Conservation (phyloP, 345 rosid genomes). For the Populus pruinosa region DNA sequence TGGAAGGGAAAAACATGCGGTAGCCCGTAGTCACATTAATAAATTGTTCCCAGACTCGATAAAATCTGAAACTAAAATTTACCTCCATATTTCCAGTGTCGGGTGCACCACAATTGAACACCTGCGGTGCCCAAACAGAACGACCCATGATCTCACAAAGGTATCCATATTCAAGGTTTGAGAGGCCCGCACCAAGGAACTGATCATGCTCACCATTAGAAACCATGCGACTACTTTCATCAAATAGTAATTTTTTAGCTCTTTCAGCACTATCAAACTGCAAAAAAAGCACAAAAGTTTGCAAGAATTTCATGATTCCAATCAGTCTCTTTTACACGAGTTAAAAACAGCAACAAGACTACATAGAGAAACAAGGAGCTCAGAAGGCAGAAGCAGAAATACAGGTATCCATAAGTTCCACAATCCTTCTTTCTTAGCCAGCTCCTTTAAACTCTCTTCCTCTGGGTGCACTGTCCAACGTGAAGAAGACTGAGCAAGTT, state of each 20-base stretch:
- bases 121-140: constrained; percentile 92
- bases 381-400: constrained; percentile 2
- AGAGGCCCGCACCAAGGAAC: constrained; percentile 83
- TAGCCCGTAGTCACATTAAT: neutral
- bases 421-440: constrained; percentile 85
- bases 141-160: constrained; percentile 99
- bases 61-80: constrained; percentile 12
- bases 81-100: constrained; percentile 99
- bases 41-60: neutral
- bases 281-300: constrained; percentile 24
- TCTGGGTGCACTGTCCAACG: constrained; percentile 92
- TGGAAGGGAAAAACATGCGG: neutral
- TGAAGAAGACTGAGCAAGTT: constrained; percentile 64
- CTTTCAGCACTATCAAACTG: constrained; percentile 89
- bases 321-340: neutral
- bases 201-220: constrained; percentile 32
- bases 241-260: constrained; percentile 61
- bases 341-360: neutral
- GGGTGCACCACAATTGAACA: constrained; percentile 95
- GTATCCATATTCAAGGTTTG: constrained; percentile 93
- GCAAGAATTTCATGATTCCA: constrained; percentile 1
- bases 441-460: constrained; percentile 81
- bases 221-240: constrained; percentile 29
- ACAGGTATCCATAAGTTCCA: constrained; percentile 96
- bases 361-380: constrained; percentile 1